Percentiles rank a stretch among this genome's conserved stretches.
Conservation (phyloP, 2,329 filamentous ascomycete species). For the Beauveria australis region DNA sequence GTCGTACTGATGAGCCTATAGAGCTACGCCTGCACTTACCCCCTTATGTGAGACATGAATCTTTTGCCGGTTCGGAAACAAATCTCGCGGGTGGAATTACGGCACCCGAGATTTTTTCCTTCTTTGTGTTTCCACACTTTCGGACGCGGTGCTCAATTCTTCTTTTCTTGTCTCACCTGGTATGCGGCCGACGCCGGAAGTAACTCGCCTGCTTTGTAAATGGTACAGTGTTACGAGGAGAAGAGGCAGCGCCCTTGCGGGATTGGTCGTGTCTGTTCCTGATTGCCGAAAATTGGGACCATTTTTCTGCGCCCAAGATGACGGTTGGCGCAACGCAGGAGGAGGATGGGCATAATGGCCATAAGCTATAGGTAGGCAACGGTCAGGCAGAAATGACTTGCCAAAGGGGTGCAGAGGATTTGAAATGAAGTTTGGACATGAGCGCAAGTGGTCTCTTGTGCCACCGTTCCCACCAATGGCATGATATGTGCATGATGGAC, state of each 20-base stretch:
- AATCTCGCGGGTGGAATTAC: not conserved
- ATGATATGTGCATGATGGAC: not conserved
- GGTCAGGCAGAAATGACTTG: not conserved
- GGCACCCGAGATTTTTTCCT: not conserved
- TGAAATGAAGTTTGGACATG: not conserved
- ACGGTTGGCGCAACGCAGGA: not conserved
- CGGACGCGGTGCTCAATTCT: not conserved
- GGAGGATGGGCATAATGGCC: not conserved
- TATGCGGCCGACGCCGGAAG: not conserved
- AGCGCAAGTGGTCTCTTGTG: not conserved
- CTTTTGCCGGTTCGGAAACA: not conserved
- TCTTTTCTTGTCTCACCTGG: not conserved
- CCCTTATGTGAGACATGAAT: constrained; percentile 3
- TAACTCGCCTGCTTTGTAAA: too few species aligned
- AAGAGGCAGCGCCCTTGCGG: not conserved
- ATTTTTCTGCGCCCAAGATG: not conserved
- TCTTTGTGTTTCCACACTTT: not conserved
- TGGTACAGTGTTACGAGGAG: not conserved
- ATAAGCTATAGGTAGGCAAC: constrained; percentile 1
- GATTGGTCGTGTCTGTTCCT: not conserved
- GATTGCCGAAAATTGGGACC: not conserved
- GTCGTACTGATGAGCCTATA: not conserved
- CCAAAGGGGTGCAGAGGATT: not conserved
- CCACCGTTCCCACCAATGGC: not conserved
- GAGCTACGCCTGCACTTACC: not conserved